Evolutionary conservation across 2,329 filamentous ascomycete genomes (phyloP).

Genomic region (Ceratocystis alfenasii): DNA sequence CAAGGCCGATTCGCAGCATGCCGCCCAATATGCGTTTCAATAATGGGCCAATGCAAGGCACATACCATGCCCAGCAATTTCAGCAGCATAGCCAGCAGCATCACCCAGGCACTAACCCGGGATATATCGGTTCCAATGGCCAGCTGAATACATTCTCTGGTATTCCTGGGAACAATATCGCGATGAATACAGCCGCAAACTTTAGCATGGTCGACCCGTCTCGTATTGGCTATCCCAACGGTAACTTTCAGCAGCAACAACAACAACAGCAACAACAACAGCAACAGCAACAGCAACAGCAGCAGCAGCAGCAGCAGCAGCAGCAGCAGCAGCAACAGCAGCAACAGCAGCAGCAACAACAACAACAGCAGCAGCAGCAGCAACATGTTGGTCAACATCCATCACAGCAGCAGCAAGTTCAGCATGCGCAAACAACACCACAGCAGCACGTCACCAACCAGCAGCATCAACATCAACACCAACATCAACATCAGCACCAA

Average conservation of each 20-base stretch:
- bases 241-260: conserved; percentile 33
- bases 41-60: conserved; percentile 32
- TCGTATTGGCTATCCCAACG: conserved; percentile 21
- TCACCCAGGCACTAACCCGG: conserved; percentile 50
- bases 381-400: conserved; percentile 37
- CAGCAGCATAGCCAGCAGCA: conserved; percentile 43
- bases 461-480: conserved; percentile 40
- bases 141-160: conserved; percentile 53
- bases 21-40: conserved; percentile 32
- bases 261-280: conserved; percentile 27
- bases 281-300: conserved; percentile 26
- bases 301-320: not conserved
- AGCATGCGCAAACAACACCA: conserved; percentile 27
- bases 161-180: conserved; percentile 44
- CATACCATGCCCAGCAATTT: conserved; percentile 37
- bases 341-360: conserved; percentile 32
- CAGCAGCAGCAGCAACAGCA: conserved; percentile 31
- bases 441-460: conserved; percentile 22
- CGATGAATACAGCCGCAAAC: conserved; percentile 45
- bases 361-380: conserved; percentile 44
- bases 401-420: conserved; percentile 45
- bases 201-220: conserved; percentile 28
- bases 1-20: conserved; percentile 18
- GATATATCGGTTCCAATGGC: conserved; percentile 58
- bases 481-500: conserved; percentile 28